Base-by-base conservation (phyloP, 2,329 filamentous ascomycete genomes). In the Trichoderma atrobrunneum region DNA sequence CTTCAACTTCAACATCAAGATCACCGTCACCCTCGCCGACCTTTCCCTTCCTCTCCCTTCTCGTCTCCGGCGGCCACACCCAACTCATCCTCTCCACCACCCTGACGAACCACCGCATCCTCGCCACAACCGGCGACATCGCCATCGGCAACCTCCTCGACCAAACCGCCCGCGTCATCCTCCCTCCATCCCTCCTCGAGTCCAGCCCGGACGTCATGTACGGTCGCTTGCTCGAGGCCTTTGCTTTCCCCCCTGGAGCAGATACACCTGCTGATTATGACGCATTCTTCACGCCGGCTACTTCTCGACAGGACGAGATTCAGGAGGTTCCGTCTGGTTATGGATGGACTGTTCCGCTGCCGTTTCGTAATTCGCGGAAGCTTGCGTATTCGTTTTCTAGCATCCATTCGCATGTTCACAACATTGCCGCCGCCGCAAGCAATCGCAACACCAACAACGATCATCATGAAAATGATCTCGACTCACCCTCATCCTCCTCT, bases 41-140 rank as follows among this genome's bases (percentile, higher is more conserved):
- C 1, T 98, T 97, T 76, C 95, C 96, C 1, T 97, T 97, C 80
- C 85, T 98, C 39, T 95, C 93, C 0, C 86, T 98, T 7, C 90
- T 99, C 62, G 93, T 96, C 18, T 98, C 94, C 0, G 96, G 96
- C 48, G 96, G 96, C 1, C 95, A 99, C 83, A 95, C 95, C 0
- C 89, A 97, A 79, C 89, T 99, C 24, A 89, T 98, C 54, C 88
- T 92, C 77, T 97, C 94, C 8, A 83, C 84, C 51, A 86, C 86
- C 3, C 84, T 96, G 2, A 89, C 86, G 30, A 84, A 90, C 30
- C 95, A 98, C 81, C 83, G 85, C 61, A 89, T 97, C 72, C 82
- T 98, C 30, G 94, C 92, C 21, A 85, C 88, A 18, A 92, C 92
- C 0, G 82, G 82, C n/a, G 94, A 97, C 81, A 90, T 95, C 74